Evolutionary conservation across 306 rosid genomes (phyloP).

Genomic region (Lathyrus aphaca): DNA sequence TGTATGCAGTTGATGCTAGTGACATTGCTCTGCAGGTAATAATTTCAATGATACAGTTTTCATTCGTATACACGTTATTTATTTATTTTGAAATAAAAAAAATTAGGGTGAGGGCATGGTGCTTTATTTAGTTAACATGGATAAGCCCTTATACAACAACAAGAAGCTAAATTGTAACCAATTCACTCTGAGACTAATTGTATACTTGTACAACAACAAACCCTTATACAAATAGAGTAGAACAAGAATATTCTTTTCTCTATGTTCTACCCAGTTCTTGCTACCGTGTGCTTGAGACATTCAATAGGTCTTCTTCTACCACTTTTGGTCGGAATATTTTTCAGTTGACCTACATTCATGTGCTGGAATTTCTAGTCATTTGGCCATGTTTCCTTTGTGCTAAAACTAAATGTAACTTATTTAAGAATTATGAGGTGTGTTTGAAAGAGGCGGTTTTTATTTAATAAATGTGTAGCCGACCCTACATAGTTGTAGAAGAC

Average conservation of each 20-base stretch:
- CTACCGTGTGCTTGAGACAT: not conserved
- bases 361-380: not conserved
- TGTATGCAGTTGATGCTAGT: slow-evolving; percentile 98
- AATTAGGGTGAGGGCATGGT: no score
- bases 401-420: slow-evolving; percentile 1
- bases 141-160: not conserved
- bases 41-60: slow-evolving; percentile 39
- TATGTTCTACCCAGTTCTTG: not conserved
- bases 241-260: not conserved
- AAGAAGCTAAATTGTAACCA: not conserved
- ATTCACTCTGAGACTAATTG: not conserved
- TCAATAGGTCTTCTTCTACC: not conserved
- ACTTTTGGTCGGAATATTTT: not conserved
- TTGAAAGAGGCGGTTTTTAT: not conserved
- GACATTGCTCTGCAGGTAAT: slow-evolving; percentile 94
- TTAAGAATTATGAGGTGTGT: not conserved
- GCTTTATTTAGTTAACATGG: slow-evolving; percentile 8
- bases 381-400: not conserved
- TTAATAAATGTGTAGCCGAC: not conserved
- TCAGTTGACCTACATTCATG: not conserved
- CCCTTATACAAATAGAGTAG: not conserved
- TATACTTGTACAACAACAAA: not conserved
- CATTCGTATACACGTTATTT: slow-evolving; percentile 8
- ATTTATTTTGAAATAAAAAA: no score
- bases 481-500: not conserved